Evolutionary conservation across 2,329 filamentous ascomycete species (phyloP), one percentile per base, ranked within the genome.

Genomic region (Aspergillus floridensis): DNA sequence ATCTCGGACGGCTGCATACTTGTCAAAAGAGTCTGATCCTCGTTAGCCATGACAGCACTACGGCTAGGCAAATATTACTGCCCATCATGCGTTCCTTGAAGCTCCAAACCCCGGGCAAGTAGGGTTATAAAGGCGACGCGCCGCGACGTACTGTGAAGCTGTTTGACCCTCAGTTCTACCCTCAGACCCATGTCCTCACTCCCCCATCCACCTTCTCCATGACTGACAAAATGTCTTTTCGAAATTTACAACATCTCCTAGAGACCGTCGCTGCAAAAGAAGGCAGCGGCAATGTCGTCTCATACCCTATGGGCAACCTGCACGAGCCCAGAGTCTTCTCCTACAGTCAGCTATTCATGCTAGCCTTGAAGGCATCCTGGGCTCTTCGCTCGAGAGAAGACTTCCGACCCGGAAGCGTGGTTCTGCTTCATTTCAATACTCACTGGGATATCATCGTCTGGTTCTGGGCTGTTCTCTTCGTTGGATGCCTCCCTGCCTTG

Each of bases 381-480:
- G 53, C 52, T 12, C 56, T 65, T 19, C 57, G 61, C 16, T 44
- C 38, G 16, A 16, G 38, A 44, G 38, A 44, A 44, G 38, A 44
- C n/a, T 44, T 44, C 16, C 38, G 6, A 19, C 4, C 14, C 5
- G 38, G 38, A 16, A 44, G 38, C 7, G 38, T 54, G 10, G 53
- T 67, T 22, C 56, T 67, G 11, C 22, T 70, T 4, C 73, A 79
- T 59, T 74, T 79, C 41, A 66, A 76, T 24, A 65, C 67, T 16
- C 74, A 79, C 46, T 52, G 66, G 49, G 73, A 79, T 21, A 71
- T 66, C 26, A 72, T 80, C 6, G 52, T 72, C 11, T 80, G 76
- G 77, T 76, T 79, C 57, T 80, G 77, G 78, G 65, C 75, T 2
- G 68, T 71, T 2, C 61, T 76, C 2, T 61, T 70, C 14, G 76